Evolutionary conservation across 2,329 filamentous ascomycete genomes (phyloP).

Genomic region (Hypoxylon sp.): DNA sequence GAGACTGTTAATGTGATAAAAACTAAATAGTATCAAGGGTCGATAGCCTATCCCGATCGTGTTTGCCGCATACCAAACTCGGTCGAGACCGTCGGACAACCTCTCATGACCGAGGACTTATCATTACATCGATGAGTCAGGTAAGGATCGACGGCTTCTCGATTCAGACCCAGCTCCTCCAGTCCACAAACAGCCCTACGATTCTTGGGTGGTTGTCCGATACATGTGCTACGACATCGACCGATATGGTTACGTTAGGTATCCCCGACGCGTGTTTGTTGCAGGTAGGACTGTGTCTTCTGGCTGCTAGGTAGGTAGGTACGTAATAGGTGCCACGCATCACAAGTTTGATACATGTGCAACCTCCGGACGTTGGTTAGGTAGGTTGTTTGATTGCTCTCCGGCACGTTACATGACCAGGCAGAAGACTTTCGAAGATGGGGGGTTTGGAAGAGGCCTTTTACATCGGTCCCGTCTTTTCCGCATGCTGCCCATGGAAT

Average conservation of each 20-base stretch:
- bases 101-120: neutral
- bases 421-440: neutral
- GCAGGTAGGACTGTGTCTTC: neutral
- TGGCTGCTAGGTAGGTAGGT: neutral
- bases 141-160: neutral
- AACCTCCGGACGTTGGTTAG: neutral
- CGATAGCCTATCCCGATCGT: neutral
- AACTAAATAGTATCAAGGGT: neutral
- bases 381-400: neutral
- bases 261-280: conserved; percentile 26
- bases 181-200: neutral
- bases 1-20: neutral
- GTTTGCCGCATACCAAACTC: neutral
- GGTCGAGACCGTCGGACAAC: neutral
- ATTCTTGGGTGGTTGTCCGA: neutral
- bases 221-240: conserved; percentile 15
- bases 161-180: neutral
- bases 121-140: neutral
- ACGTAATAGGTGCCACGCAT: conserved; percentile 6
- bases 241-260: neutral
- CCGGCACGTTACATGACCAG: neutral
- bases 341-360: conserved; percentile 6
- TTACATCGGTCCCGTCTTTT: neutral
- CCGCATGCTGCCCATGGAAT: neutral
- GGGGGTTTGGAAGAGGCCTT: neutral